Percentiles rank a stretch among this genome's conserved stretches.
phyloP scores from a whole-genome alignment of 1,284 basidiomycete genomes.

The Sphagnurus paluster region DNA sequence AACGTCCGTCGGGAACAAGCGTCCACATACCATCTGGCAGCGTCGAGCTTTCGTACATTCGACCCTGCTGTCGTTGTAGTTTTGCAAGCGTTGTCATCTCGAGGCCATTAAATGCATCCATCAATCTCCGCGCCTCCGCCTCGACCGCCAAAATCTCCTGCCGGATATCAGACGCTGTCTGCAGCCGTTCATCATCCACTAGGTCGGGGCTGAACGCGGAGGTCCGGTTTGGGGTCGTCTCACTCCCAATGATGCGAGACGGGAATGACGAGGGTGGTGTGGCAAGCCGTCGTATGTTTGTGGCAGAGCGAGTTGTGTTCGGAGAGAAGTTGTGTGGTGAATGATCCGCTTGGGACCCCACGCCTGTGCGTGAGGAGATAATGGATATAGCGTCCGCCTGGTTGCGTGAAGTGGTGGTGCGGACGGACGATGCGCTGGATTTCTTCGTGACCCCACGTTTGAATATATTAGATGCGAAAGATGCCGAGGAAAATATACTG shows the following conservation, averaged over 20 bases:
- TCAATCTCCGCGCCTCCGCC: conserved; percentile 62
- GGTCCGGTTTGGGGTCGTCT: conserved; percentile 31
- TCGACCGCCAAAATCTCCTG: conserved; percentile 66
- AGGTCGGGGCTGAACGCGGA: conserved; percentile 34
- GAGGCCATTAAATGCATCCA: conserved; percentile 75
- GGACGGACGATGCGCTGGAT: conserved; percentile 49
- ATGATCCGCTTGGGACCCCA: conserved; percentile 28
- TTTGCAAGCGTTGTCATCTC: conserved; percentile 67
- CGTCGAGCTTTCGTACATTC: conserved; percentile 26
- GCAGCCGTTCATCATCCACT: conserved; percentile 53
- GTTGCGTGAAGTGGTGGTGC: conserved; percentile 39
- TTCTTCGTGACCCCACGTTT: conserved; percentile 46
- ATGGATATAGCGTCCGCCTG: conserved; percentile 43
- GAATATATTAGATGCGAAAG: conserved; percentile 44
- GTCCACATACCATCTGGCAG: conserved; percentile 34
- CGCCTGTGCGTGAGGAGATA: conserved; percentile 37
- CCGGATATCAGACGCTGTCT: conserved; percentile 60
- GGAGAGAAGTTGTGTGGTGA: conserved; percentile 12
- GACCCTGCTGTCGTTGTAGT: conserved; percentile 40
- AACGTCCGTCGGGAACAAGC: conserved; percentile 32
- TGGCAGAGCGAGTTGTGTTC: conserved; percentile 29
- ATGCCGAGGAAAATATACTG: conserved; percentile 52
- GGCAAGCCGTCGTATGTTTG: conserved; percentile 44
- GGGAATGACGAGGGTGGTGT: conserved; percentile 60
- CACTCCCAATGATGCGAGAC: conserved; percentile 33